A percentile compares a stretch with the other conserved stretches of the same genome.
Conservation (phyloP, 192 early-diverging fungal species). For the Rhizoclosmatium globosum region DNA sequence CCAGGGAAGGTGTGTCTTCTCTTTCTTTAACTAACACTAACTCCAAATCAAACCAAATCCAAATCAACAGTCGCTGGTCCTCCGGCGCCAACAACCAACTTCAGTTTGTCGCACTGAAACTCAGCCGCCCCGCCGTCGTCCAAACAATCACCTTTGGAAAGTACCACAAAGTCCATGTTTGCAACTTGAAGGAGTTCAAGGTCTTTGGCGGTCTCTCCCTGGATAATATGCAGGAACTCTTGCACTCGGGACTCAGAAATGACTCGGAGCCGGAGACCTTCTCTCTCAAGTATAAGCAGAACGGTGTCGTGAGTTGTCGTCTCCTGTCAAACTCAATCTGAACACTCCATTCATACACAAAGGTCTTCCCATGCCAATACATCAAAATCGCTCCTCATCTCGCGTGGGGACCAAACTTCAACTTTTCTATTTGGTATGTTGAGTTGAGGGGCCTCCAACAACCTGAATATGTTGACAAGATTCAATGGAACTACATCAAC, state of each 20-base stretch:
- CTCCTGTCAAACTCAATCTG: not conserved
- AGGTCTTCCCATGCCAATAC: constrained; percentile 88
- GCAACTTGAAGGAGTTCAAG: constrained; percentile 97
- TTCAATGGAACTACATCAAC: constrained; percentile 67
- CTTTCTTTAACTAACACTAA: no score
- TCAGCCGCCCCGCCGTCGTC: constrained; percentile 85
- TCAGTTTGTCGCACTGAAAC: constrained; percentile 90
- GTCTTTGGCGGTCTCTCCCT: constrained; percentile 86
- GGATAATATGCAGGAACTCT: constrained; percentile 87
- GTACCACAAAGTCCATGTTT: constrained; percentile 91
- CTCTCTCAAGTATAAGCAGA: constrained; percentile 76
- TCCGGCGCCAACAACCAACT: constrained; percentile 84
- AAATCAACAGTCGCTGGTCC: constrained; percentile 74
- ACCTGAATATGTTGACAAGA: constrained; percentile 71
- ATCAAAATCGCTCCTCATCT: constrained; percentile 93
- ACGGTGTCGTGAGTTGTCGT: constrained; percentile 65
- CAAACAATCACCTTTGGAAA: constrained; percentile 95
- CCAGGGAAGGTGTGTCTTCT: constrained; percentile 66
- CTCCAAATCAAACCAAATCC: no score
- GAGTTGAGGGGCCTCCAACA: constrained; percentile 84
- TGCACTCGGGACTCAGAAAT: constrained; percentile 67
- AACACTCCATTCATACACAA: not conserved
- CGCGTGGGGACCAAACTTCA: constrained; percentile 93
- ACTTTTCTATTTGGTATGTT: constrained; percentile 95
- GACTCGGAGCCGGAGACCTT: constrained; percentile 88